Percentiles rank a stretch among this genome's conserved stretches.
Conservation (phyloP, 495 filamentous ascomycete genomes). For the Usnea hakonensis region DNA sequence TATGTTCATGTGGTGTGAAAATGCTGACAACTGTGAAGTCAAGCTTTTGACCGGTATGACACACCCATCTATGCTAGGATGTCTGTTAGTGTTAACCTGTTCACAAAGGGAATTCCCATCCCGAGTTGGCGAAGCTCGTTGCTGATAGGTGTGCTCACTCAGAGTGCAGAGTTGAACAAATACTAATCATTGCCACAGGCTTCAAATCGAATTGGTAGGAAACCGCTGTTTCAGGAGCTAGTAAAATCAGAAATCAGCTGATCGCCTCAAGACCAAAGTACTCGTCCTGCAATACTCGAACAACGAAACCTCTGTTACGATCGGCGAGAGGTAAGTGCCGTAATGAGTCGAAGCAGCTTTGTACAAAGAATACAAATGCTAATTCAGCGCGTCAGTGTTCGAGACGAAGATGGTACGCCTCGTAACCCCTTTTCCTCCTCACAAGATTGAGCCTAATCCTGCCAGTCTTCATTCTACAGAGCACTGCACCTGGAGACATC, state of each 20-base stretch:
- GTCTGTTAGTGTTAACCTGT: background rate
- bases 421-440: background rate
- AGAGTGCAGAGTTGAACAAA: background rate
- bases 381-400: background rate
- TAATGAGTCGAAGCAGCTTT: constrained; percentile 17
- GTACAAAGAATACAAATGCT: too few species aligned
- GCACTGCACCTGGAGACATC: constrained; percentile 89
- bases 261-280: constrained; percentile 51
- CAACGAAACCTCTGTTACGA: constrained; percentile 93
- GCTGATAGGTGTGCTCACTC: constrained; percentile 66
- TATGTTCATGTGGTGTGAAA: background rate
- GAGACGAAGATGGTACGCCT: background rate
- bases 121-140: constrained; percentile 77
- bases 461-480: constrained; percentile 62
- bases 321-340: constrained; percentile 69
- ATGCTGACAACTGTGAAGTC: background rate
- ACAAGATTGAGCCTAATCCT: background rate
- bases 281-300: constrained; percentile 95
- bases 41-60: background rate
- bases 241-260: background rate
- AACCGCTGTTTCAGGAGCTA: background rate
- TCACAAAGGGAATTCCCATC: constrained; percentile 69
- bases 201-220: constrained; percentile 65
- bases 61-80: background rate
- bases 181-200: constrained; percentile 40